Base-by-base conservation (phyloP, 208 protist species). In the Acanthamoeba royreba region DNA sequence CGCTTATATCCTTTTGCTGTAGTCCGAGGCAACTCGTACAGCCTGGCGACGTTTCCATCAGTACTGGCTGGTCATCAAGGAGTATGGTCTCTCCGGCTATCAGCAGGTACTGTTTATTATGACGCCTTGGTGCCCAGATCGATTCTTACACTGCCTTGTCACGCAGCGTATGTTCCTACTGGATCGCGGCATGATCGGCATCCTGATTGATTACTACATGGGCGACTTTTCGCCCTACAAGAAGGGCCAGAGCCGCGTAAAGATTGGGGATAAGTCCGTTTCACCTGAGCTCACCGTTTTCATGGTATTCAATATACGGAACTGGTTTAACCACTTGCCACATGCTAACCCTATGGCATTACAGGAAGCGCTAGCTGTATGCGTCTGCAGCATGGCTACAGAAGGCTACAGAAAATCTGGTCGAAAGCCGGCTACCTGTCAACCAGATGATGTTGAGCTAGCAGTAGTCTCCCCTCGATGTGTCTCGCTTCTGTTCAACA, bases 161-260 rank as follows among this genome's bases (percentile, higher is more conserved):
- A 28, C 33, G 13, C 43, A 86, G 46, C 40, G 77, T 4, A 86
- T 86, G 77, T 86, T 55, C 46, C 8, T 86, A 45, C 43, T 86
- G 77, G 77, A 35, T 13, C 40, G 77, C 2, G 77, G 77, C 77
- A 86, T 86, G 77, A 86, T 86, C 46, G 77, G 77, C 22, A 55
- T 86, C 45, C 46, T 86, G n/a, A 25, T 86, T 15, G 77, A 86
- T 35, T 86, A 86, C 46, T 86, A 86, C 77, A 86, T 86, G 77
- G 77, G 77, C 25, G 77, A 86, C 43, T 86, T 25, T 45, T 86
- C 77, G 45, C 77, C 77, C 11, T 53, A 53, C 77, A 53, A 35
- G 28, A 47, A 55, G 45, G n/a, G 35, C 17, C 45, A 31, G 42
- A 5, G 17, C n/a, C 25, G 72, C 13, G 72, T 52, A 31, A 83